Conservation (phyloP, 306 rosid genomes). For the Prunus kanzakura region DNA sequence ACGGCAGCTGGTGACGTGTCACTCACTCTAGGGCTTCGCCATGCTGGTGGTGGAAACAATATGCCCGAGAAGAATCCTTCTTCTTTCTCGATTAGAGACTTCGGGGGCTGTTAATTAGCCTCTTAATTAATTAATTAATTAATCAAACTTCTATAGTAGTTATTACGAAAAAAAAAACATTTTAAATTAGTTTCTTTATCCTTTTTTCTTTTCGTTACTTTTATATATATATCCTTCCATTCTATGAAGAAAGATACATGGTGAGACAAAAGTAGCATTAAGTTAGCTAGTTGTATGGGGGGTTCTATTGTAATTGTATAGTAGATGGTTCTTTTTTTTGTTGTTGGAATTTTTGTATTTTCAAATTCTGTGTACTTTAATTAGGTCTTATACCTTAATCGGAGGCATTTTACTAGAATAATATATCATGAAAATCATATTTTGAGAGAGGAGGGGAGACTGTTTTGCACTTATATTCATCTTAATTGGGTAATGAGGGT, state of each 20-base stretch:
- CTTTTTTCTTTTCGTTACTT: not conserved
- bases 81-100: constrained; percentile 80
- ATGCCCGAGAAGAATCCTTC: constrained; percentile 52
- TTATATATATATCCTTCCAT: constrained; percentile 3
- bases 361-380: constrained; percentile 27
- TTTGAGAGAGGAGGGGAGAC: not conserved
- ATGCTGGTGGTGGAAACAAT: constrained; percentile 58
- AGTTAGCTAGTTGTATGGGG: constrained; percentile 31
- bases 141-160: constrained; percentile 7
- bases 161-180: constrained; percentile 20
- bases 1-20: constrained; percentile 74
- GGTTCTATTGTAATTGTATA: constrained; percentile 58
- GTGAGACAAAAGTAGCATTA: constrained; percentile 32
- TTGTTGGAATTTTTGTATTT: not conserved
- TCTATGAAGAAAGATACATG: constrained; percentile 31
- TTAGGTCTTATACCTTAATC: constrained; percentile 25
- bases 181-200: constrained; percentile 13
- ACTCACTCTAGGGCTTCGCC: constrained; percentile 95
- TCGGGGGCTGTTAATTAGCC: constrained; percentile 50
- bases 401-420: constrained; percentile 31
- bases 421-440: constrained; percentile 14
- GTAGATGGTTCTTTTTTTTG: constrained; percentile 35
- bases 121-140: not conserved
- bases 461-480: not conserved
- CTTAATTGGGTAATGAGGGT: not conserved